Evolutionary conservation across 1,284 basidiomycete genomes (phyloP), one percentile per base, ranked within the genome.

Genomic region (Ganoderma meredithae): DNA sequence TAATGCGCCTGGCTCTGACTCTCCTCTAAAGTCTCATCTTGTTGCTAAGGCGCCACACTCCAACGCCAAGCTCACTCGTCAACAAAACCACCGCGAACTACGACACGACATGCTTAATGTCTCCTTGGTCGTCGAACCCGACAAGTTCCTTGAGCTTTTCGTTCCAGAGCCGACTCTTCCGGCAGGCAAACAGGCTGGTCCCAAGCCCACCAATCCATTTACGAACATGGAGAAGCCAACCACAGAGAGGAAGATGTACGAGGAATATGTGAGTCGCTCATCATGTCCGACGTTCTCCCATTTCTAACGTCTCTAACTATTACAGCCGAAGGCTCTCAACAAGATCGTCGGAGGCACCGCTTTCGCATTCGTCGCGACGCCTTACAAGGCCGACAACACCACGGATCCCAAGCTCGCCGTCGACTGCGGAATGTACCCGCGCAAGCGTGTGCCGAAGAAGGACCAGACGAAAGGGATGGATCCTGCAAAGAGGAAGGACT

Each of bases 381-480:
- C 64, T 9, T 22, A 40, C 44, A 55, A 60, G 22, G n/a, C 22
- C 31, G 63, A 64, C 33, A 47, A 55, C 15, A 13, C 31, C 27
- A 31, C 40, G 22, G 10, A 53, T 6, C 22, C 55, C 15, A 64
- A 49, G 33, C 44, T 52, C 44, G 36, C 64, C 33, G 33, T 65
- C 58, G 64, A 65, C 47, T 59, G 56, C 12, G 64, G 58, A 7
- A 65, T 65, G 64, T 65, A 65, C 15, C 55, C 52, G 1, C 25
- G 15, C 17, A 2, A 12, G 7, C 52, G 15, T 3, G 39, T 25
- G n/a, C 62, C 53, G 39, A 63, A 63, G 62, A 27, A 61, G 17
- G 60, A 49, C 22, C n/a, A 49, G 47, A 49, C 10, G 47, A 49
- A 44, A 12, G 27, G n/a, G n/a, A 27, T 31, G 25, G 39, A 40